These are phyloP conservation scores for Stephanodiscus triporus DNA, from an alignment of 108 stramenopile genomes.

Conservation along the genomic window DNA sequence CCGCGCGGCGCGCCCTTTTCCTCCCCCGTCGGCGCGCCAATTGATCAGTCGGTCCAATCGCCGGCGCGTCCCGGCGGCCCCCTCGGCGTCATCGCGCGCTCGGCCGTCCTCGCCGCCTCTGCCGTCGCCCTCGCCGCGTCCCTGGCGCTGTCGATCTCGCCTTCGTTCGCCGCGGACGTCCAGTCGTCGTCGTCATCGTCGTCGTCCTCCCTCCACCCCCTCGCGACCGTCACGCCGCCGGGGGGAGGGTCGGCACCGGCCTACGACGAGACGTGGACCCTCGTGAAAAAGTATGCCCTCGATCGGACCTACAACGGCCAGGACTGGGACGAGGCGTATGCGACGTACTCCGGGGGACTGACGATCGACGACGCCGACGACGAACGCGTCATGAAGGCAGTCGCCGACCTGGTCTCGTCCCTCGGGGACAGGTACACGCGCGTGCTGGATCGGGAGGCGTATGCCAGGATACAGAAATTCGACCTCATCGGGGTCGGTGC, in stretches of 20 bases:
- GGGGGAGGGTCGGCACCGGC: conserved; percentile 35
- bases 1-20: too few species aligned
- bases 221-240: conserved; percentile 2
- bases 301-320: conserved; percentile 71
- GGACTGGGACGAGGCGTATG: conserved; percentile 52
- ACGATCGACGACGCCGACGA: conserved; percentile 20
- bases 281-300: conserved; percentile 78
- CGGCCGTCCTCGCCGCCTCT: conserved; percentile 15
- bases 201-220: not conserved
- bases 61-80: too few species aligned
- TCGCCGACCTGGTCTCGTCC: conserved; percentile 64
- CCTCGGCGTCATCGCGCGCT: conserved; percentile 11
- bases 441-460: conserved; percentile 60
- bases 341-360: conserved; percentile 29
- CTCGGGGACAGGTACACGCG: conserved; percentile 86
- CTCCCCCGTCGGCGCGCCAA: too few species aligned
- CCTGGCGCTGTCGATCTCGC: conserved; percentile 15
- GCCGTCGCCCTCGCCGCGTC: conserved; percentile 14
- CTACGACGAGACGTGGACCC: conserved; percentile 78
- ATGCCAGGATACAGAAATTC: conserved; percentile 81
- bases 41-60: too few species aligned
- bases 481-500: conserved; percentile 90
- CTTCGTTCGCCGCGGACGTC: not conserved
- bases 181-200: not conserved
- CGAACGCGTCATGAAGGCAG: conserved; percentile 58